phyloP scores from a whole-genome alignment of 768 basidiomycete species.

The Boletus reticuloceps region DNA sequence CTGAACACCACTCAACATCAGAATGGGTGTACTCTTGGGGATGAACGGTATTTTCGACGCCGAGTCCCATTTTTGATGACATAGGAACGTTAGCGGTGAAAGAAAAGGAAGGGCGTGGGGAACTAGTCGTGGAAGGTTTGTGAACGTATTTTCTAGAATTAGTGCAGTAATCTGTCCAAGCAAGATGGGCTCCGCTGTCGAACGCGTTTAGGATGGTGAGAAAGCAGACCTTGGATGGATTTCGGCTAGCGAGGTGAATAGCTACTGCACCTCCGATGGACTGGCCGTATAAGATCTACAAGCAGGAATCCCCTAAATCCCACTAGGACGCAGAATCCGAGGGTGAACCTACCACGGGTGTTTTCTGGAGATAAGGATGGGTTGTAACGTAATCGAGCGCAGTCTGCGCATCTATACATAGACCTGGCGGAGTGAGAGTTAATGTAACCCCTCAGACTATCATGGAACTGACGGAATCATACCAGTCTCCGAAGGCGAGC shows the following conservation, averaged over 20 bases:
- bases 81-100: slow-evolving; percentile 71
- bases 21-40: slow-evolving; percentile 64
- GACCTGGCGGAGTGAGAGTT: slow-evolving; percentile 40
- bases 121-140: slow-evolving; percentile 79
- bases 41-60: slow-evolving; percentile 60
- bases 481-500: slow-evolving; percentile 85
- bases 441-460: not conserved
- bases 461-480: not conserved
- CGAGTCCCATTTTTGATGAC: slow-evolving; percentile 89
- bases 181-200: not conserved
- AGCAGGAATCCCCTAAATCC: not conserved
- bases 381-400: slow-evolving; percentile 69
- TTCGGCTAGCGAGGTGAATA: slow-evolving; percentile 81
- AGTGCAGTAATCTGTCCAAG: slow-evolving; percentile 63
- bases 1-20: slow-evolving; percentile 72
- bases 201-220: not conserved
- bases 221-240: slow-evolving; percentile 56
- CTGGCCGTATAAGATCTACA: slow-evolving; percentile 75
- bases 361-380: slow-evolving; percentile 61
- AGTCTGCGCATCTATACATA: slow-evolving; percentile 84
- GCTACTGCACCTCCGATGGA: slow-evolving; percentile 92
- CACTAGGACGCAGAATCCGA: not conserved
- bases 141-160: slow-evolving; percentile 92
- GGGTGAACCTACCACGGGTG: slow-evolving; percentile 55
- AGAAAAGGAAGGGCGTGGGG: slow-evolving; percentile 76